Percentiles rank a stretch among this genome's conserved stretches.
Evolutionary conservation across 495 filamentous ascomycete species (phyloP).

Genomic region (Neurospora sp.): DNA sequence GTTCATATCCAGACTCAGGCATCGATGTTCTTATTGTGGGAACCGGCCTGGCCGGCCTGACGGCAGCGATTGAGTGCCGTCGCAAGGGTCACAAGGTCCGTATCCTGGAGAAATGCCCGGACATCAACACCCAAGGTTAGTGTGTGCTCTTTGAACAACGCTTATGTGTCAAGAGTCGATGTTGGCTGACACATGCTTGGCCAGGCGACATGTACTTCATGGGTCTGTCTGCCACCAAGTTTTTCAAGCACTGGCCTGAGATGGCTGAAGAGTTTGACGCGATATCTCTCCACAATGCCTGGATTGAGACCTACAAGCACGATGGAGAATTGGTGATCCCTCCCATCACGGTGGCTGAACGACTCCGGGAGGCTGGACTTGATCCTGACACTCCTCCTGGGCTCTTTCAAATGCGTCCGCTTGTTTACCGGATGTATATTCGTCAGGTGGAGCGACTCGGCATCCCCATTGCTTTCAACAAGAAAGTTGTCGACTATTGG

Average conservation of each 20-base stretch:
- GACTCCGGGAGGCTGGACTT: slow-evolving; percentile 23
- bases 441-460: slow-evolving; percentile 39
- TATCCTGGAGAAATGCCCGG: slow-evolving; percentile 41
- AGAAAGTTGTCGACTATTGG: slow-evolving; percentile 39
- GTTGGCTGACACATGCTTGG: not conserved
- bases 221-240: slow-evolving; percentile 35
- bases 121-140: slow-evolving; percentile 28
- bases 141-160: slow-evolving; percentile 5
- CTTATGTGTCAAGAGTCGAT: not conserved
- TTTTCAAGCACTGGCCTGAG: slow-evolving; percentile 49
- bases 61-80: slow-evolving; percentile 52
- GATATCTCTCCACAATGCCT: slow-evolving; percentile 37
- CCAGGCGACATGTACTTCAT: slow-evolving; percentile 49
- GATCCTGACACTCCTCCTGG: slow-evolving; percentile 29
- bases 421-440: slow-evolving; percentile 47
- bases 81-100: slow-evolving; percentile 54
- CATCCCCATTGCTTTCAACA: slow-evolving; percentile 42
- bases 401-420: slow-evolving; percentile 37
- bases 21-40: slow-evolving; percentile 54
- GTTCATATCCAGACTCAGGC: slow-evolving; percentile 30
- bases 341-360: slow-evolving; percentile 30
- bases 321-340: slow-evolving; percentile 36
- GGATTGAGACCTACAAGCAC: slow-evolving; percentile 44
- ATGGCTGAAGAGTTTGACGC: slow-evolving; percentile 36
- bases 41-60: slow-evolving; percentile 53